Evolutionary conservation across 78 protist species (phyloP).

Genomic region (Salpingoeca rosetta): DNA sequence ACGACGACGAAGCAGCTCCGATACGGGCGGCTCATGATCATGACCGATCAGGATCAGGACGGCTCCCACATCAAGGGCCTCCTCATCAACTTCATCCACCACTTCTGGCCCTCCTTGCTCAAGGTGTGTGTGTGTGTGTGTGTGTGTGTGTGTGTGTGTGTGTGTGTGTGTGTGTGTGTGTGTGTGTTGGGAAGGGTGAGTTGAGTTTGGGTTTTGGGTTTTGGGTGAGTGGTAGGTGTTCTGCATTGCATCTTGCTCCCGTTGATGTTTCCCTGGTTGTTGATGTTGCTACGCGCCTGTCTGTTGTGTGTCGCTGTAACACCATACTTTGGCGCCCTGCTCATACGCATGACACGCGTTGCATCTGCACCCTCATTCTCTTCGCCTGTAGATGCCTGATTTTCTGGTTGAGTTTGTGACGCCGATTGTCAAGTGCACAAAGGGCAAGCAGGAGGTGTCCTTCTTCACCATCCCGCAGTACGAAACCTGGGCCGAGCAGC

Average conservation of each 20-base stretch:
- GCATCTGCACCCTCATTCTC: too few relatives aligned
- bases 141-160: conserved; percentile 68
- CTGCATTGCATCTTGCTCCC: too few relatives aligned
- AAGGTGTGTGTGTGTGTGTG: conserved; percentile 65
- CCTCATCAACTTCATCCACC: conserved; percentile 90
- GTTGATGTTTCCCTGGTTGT: too few relatives aligned
- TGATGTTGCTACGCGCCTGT: too few relatives aligned
- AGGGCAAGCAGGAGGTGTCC: conserved; percentile 23
- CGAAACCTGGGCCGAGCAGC: conserved; percentile 51
- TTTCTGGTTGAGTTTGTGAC: conserved; percentile 94
- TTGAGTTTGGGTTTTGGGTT: neutral
- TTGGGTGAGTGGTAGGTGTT: neutral
- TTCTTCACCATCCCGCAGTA: conserved; percentile 93
- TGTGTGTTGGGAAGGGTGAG: too few relatives aligned
- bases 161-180: conserved; percentile 86
- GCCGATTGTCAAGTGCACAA: conserved; percentile 88
- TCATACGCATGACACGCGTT: too few relatives aligned
- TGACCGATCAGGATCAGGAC: conserved; percentile 99
- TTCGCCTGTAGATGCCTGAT: conserved; percentile 39
- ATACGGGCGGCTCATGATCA: conserved; percentile 97
- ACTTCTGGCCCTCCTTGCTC: conserved; percentile 90
- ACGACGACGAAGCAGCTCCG: conserved; percentile 54
- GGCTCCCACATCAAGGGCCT: conserved; percentile 99
- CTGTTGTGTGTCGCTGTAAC: too few relatives aligned
- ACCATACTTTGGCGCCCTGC: too few relatives aligned